phyloP scores from a whole-genome alignment of 768 basidiomycete genomes.

The Tulasnella sp. region DNA sequence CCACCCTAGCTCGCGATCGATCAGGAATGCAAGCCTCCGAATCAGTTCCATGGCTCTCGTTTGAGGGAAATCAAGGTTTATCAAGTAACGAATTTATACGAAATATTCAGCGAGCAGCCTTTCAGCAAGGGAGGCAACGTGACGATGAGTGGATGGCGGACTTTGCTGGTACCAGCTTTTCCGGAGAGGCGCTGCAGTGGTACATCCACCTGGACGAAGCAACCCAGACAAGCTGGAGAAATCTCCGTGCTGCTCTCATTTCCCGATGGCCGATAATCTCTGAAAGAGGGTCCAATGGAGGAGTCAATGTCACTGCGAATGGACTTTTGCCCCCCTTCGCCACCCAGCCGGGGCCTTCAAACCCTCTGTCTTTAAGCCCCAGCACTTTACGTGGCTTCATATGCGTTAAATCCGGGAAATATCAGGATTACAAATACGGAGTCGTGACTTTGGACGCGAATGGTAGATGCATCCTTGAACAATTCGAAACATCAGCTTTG shows the following conservation, averaged over 20 bases:
- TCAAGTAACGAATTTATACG: not conserved
- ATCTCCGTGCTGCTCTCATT: not conserved
- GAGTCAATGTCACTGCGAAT: not conserved
- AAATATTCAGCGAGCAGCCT: not conserved
- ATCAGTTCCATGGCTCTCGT: not conserved
- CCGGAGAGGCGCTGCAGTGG: not conserved
- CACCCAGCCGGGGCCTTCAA: not conserved
- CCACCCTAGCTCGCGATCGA: too few species aligned
- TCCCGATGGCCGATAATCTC: not conserved
- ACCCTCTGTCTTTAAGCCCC: too few species aligned
- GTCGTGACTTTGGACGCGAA: too few species aligned
- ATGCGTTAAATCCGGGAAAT: too few species aligned
- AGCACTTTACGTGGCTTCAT: too few species aligned
- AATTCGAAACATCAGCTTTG: too few species aligned
- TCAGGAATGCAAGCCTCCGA: too few species aligned
- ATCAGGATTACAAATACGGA: too few species aligned
- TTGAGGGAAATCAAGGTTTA: not conserved
- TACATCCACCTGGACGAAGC: not conserved
- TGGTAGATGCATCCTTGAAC: too few species aligned
- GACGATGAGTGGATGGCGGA: conserved; percentile 28
- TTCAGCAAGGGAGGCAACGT: conserved; percentile 18
- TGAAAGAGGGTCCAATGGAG: not conserved
- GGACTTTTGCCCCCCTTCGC: not conserved
- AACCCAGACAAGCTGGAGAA: not conserved
- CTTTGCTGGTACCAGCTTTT: conserved; percentile 2